phyloP scores from a whole-genome alignment of 1,139 yeast genomes.

The Geotrichum fermentans region DNA sequence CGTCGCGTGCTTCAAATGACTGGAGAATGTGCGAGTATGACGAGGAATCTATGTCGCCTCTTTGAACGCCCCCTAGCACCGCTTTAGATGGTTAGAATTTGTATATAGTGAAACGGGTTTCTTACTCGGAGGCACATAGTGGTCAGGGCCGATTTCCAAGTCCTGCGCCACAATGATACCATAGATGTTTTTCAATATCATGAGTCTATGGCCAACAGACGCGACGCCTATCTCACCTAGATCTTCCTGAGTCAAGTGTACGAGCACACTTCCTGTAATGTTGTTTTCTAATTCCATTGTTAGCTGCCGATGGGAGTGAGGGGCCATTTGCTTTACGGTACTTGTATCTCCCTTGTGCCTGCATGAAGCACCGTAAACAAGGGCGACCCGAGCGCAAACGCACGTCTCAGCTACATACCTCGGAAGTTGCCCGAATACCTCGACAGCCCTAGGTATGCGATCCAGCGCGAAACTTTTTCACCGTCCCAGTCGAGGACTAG shows the following conservation, averaged over 20 bases:
- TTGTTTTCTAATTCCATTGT: constrained; percentile 38
- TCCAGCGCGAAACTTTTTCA: constrained; percentile 32
- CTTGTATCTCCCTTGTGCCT: no score
- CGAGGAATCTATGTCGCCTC: not conserved
- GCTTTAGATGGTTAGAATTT: not conserved
- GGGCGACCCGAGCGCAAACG: no score
- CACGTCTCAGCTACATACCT: not conserved
- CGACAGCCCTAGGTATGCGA: constrained; percentile 29
- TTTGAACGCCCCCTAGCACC: not conserved
- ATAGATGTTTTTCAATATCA: constrained; percentile 38
- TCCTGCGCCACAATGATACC: constrained; percentile 32
- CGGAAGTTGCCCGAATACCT: constrained; percentile 29
- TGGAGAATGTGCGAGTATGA: constrained; percentile 2
- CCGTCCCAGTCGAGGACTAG: constrained; percentile 31
- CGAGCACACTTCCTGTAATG: constrained; percentile 40
- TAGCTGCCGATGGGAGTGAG: not conserved
- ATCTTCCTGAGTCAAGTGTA: constrained; percentile 37
- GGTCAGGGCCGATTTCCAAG: constrained; percentile 31
- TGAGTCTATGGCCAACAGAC: constrained; percentile 41
- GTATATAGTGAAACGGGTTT: no score
- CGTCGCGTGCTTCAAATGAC: constrained; percentile 34
- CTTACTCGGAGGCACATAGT: constrained; percentile 31
- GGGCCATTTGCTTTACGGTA: not conserved
- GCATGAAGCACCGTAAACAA: no score
- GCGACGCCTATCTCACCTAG: constrained; percentile 40